Percentiles rank a stretch among this genome's conserved stretches.
phyloP scores from a whole-genome alignment of 148 eudicot species.

The Arbutus unedo region DNA sequence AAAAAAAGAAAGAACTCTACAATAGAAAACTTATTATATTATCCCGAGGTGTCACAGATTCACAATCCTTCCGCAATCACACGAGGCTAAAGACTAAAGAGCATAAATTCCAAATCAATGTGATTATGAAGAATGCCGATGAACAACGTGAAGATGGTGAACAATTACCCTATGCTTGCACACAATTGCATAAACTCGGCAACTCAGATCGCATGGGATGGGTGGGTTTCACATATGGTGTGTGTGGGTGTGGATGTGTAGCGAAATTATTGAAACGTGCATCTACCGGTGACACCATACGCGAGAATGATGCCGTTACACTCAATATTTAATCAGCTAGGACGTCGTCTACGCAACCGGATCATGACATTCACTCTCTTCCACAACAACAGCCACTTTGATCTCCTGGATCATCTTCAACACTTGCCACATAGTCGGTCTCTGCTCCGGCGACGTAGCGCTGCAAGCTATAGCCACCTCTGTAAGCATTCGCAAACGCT shows the following conservation, averaged over 20 bases:
- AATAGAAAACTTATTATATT: neutral
- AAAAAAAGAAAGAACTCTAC: neutral
- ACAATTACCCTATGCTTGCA: too few relatives aligned
- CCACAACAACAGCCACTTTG: conserved; percentile 4
- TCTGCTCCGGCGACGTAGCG: neutral
- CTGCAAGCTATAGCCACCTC: conserved; percentile 15
- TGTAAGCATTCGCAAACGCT: conserved; percentile 3
- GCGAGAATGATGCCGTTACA: neutral
- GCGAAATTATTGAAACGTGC: neutral
- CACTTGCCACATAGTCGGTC: conserved; percentile 16
- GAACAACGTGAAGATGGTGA: too few relatives aligned
- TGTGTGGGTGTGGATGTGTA: neutral
- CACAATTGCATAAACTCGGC: neutral
- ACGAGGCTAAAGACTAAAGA: too few relatives aligned
- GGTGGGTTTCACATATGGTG: neutral
- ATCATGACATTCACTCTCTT: neutral
- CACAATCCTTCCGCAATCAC: too few relatives aligned
- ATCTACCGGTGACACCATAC: neutral
- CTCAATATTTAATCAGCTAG: neutral
- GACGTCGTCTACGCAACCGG: neutral
- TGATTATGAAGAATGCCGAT: too few relatives aligned
- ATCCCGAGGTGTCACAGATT: too few relatives aligned
- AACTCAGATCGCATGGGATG: neutral
- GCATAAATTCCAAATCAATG: too few relatives aligned
- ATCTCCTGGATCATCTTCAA: conserved; percentile 16